Base-by-base conservation (phyloP, 2,329 filamentous ascomycete genomes). In the Cadophora luteo-olivacea region DNA sequence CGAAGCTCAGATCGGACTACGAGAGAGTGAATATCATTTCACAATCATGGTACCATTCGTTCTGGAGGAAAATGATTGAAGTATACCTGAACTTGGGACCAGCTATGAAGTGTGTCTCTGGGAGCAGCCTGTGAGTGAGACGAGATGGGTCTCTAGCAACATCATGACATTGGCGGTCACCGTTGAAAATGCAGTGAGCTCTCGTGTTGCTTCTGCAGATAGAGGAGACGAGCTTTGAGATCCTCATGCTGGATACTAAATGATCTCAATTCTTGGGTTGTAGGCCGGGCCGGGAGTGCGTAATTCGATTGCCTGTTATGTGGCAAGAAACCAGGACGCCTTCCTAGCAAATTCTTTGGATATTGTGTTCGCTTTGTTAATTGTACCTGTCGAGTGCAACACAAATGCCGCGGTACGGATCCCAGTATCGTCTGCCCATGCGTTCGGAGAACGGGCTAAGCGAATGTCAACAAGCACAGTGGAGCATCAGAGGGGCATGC, bases 391-490 rank as follows among this genome's bases (percentile, higher is more conserved):
- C 7, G 22, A 22, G 19, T 14, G 45, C 1, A 49, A 14, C 52
- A 33, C 25, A 58, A 4, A 38, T 33, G 33, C 6, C 8, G 55
- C 19, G 8, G n/a, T 24, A 14, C n/a, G 22, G 3, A 14, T 19
- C 22, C 19, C 12, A 38, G 33, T 29, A 22, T 41, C 36, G 12
- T 60, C 2, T 19, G 22, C 22, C 11, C 25, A 38, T 14, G n/a
- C 9, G 6, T 16, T 29, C 29, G 19, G 36, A 12, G 4, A 11
- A 22, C 4, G 36, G 45, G 22, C 33, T 60, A 60, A 45, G 57
- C 57, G 57, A 60, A 60, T 45, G 33, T 60, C 57, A 60, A 60
- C 57, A 60, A 60, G 12, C n/a, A 22, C 22, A 38, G 45, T 12
- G 24, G 36, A 25, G 14, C 9, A 25, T 4, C 6, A 3, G n/a